Base-by-base conservation (phyloP, 139 green algal genomes). In the Picocystis salinarum region DNA sequence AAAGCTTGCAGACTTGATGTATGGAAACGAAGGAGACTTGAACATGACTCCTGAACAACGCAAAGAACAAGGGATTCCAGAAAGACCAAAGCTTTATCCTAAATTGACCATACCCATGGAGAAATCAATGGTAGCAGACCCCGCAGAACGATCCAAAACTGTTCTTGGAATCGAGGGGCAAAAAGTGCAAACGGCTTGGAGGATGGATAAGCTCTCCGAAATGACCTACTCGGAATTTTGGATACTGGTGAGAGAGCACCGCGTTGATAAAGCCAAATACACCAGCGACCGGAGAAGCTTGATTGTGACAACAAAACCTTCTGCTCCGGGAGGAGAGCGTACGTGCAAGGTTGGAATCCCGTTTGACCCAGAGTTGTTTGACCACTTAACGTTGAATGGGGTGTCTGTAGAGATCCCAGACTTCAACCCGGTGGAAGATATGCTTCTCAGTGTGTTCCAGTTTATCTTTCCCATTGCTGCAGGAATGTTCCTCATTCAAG, bases 161-260 rank as follows among this genome's bases (percentile, higher is more conserved):
- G n/a, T n/a, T n/a, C n/a, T n/a, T n/a, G n/a, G n/a, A n/a, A n/a
- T n/a, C n/a, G n/a, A n/a, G n/a, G n/a, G n/a, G n/a, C n/a, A n/a
- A n/a, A n/a, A n/a, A n/a, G n/a, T n/a, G n/a, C n/a, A n/a, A n/a
- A n/a, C n/a, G n/a, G n/a, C n/a, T n/a, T n/a, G 19, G 58, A 73
- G 22, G 53, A 50, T 20, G 48, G 49, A 9, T 24, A 23, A 29
- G 11, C 37, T 66, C 13, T 33, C 56, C 34, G 67, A 76, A 47
- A 62, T 91, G 49, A 74, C 61, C 4, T 92, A 92, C 69, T 87
- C 80, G 12, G 79, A 91, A 66, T 70, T 92, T 36, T 87, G 77
- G 69, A 51, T 52, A 11, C 64, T 82, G 27, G 48, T 79, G 27
- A 34, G 52, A 23, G 75, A 90, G 58, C 56, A 70, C 2, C 48